Base-by-base conservation (phyloP, 164 flowering plant species). In the Liriodendron chinense region DNA sequence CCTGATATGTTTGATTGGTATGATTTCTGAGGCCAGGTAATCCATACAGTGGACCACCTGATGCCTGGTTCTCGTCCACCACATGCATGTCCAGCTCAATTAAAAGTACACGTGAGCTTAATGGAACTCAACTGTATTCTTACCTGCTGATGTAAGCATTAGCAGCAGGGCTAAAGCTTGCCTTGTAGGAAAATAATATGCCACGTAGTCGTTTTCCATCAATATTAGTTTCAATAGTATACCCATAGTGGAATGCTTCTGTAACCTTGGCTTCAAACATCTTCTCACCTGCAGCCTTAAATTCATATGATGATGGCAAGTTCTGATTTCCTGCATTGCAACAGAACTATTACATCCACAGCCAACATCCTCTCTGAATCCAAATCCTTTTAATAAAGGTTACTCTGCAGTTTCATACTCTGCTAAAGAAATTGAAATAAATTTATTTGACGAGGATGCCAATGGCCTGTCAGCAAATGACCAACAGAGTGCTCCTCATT, bases 201-300 rank as follows among this genome's bases (percentile, higher is more conserved):
- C 99, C 99, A 73, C 93, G 97, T n/a, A 96, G 90, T 77, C 85
- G 89, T 82, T 89, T 91, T 74, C 99, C 99, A 79, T 90, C 94
- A 75, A 96, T 89, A 47, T 79, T 72, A 68, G 99, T 92, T 86
- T 96, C 98, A 80, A 96, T 89, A 12, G 93, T 84, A 79, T 83
- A 92, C 23, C 98, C 95, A 77, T 79, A 84, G 71, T 85, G 75
- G 71, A 92, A 80, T 74, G 82, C 79, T 80, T 89, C 87, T 26
- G 88, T 89, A 75, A 96, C 91, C 82, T 85, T 91, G 2, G 99
- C 99, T 80, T 92, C 92, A 85, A 96, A 96, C 68, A 80, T 77
- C 76, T 80, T 91, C 84, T 86, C 93, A 61, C 79, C 80, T 62
- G 82, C 62, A 74, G 78, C 69, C 69, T 79, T 85, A 70, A 79